Percentiles rank a stretch among this genome's conserved stretches.
phyloP scores from a whole-genome alignment of 1,284 basidiomycete genomes.

The Leccinum griseonigrum region DNA sequence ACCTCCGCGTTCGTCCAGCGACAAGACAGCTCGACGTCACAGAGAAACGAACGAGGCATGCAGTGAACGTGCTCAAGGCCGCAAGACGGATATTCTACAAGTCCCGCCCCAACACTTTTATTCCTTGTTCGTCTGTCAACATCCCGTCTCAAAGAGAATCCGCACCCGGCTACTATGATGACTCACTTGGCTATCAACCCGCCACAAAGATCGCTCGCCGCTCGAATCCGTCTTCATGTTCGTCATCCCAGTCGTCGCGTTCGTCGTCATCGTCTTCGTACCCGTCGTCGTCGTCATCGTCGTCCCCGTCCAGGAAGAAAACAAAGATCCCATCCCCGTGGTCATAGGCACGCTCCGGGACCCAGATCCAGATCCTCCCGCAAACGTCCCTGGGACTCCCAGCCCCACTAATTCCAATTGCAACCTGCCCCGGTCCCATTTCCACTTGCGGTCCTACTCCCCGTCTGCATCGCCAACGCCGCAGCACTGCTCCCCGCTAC shows the following conservation, averaged over 20 bases:
- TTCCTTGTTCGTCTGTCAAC: too few relatives aligned
- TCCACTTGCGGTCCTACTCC: background rate
- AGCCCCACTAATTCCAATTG: background rate
- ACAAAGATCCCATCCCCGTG: background rate
- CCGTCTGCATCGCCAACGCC: slow-evolving; percentile 6
- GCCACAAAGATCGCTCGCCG: slow-evolving; percentile 3
- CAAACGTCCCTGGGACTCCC: background rate
- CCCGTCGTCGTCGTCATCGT: background rate
- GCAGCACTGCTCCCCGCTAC: background rate
- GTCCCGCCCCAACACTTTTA: background rate
- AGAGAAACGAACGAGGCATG: too few relatives aligned
- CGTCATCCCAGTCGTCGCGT: slow-evolving; percentile 2
- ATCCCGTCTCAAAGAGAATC: too few relatives aligned
- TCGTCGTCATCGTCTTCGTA: too few relatives aligned
- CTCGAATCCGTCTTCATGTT: slow-evolving; percentile 13
- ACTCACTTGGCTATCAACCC: too few relatives aligned
- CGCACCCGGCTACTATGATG: too few relatives aligned
- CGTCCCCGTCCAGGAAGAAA: background rate
- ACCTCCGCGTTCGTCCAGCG: too few relatives aligned
- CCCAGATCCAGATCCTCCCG: background rate
- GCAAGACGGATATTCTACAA: slow-evolving; percentile 82
- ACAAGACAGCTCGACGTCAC: too few relatives aligned
- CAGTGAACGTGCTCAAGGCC: slow-evolving; percentile 67
- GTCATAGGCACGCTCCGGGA: background rate
- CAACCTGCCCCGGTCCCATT: slow-evolving; percentile 1